Evolutionary conservation across 2,329 filamentous ascomycete species (phyloP).

Genomic region (Coniochaeta prunicola): DNA sequence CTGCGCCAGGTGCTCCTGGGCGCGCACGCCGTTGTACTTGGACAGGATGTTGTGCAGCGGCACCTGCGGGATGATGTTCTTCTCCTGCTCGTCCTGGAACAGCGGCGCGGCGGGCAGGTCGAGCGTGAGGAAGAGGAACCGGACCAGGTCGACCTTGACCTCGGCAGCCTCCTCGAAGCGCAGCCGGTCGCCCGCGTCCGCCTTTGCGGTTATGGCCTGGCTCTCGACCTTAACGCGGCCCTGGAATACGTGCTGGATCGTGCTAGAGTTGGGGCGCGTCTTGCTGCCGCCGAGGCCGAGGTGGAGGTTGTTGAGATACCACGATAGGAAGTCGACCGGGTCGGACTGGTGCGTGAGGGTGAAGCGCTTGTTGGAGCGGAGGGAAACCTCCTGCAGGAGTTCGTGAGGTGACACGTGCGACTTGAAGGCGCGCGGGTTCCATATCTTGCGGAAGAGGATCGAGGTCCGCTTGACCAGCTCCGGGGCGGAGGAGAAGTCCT

Average conservation of each 20-base stretch:
- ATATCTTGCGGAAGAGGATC: constrained; percentile 90
- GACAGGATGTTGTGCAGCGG: constrained; percentile 74
- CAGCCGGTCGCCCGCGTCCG: constrained; percentile 77
- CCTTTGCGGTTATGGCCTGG: constrained; percentile 86
- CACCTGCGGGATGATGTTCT: constrained; percentile 93
- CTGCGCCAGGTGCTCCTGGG: constrained; percentile 84
- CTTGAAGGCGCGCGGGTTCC: constrained; percentile 96
- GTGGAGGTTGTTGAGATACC: constrained; percentile 96
- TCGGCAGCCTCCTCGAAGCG: constrained; percentile 87
- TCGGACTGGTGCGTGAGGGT: constrained; percentile 87
- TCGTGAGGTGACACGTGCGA: constrained; percentile 96
- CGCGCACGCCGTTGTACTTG: constrained; percentile 86
- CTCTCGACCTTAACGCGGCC: constrained; percentile 87
- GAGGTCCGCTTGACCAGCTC: constrained; percentile 85
- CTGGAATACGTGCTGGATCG: constrained; percentile 90
- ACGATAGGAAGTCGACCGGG: constrained; percentile 91
- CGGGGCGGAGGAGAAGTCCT: constrained; percentile 64
- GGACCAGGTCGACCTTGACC: constrained; percentile 68
- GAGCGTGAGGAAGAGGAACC: constrained; percentile 87
- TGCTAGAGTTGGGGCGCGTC: constrained; percentile 74
- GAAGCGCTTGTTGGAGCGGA: constrained; percentile 88
- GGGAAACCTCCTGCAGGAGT: constrained; percentile 85
- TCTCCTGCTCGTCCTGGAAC: constrained; percentile 90
- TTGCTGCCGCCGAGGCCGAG: constrained; percentile 85
- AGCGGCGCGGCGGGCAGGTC: constrained; percentile 87